Percentiles rank a stretch among this genome's conserved stretches.
phyloP scores from a whole-genome alignment of 306 rosid species.

The Cajanus cajan region DNA sequence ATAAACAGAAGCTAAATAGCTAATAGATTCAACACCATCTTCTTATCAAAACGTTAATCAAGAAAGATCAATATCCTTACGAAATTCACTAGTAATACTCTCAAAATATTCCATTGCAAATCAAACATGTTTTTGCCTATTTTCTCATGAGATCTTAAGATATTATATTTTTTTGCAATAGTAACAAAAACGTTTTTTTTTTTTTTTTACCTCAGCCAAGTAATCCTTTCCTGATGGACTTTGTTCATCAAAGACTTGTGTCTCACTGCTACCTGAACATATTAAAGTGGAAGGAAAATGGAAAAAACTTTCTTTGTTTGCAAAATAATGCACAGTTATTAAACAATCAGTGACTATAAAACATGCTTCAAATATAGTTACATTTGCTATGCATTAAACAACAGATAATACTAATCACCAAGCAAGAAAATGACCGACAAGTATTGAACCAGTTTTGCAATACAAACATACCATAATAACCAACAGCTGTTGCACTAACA shows the following conservation, averaged over 20 bases:
- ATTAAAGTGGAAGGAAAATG: slow-evolving; percentile 18
- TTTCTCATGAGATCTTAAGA: background rate
- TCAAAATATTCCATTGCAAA: background rate
- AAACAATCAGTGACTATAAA: background rate
- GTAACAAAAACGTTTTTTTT: background rate
- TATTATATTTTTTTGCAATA: background rate
- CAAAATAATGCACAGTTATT: slow-evolving; percentile 2
- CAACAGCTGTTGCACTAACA: slow-evolving; percentile 95
- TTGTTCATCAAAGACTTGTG: slow-evolving; percentile 68
- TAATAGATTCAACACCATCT: background rate
- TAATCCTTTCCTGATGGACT: slow-evolving; percentile 95
- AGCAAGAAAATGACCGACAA: background rate
- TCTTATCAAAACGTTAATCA: background rate
- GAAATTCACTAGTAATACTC: background rate
- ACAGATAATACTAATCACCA: background rate
- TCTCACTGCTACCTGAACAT: slow-evolving; percentile 75
- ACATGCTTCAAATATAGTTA: background rate
- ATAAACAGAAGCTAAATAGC: background rate
- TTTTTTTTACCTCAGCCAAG: slow-evolving; percentile 78
- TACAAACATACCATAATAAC: slow-evolving; percentile 79
- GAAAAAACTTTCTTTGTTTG: background rate
- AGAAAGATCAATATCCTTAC: background rate
- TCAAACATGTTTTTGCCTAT: background rate
- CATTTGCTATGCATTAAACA: background rate
- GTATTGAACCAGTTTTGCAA: slow-evolving; percentile 20